Evolutionary conservation across 495 filamentous ascomycete species (phyloP).

Genomic region (Parmelia sp.): DNA sequence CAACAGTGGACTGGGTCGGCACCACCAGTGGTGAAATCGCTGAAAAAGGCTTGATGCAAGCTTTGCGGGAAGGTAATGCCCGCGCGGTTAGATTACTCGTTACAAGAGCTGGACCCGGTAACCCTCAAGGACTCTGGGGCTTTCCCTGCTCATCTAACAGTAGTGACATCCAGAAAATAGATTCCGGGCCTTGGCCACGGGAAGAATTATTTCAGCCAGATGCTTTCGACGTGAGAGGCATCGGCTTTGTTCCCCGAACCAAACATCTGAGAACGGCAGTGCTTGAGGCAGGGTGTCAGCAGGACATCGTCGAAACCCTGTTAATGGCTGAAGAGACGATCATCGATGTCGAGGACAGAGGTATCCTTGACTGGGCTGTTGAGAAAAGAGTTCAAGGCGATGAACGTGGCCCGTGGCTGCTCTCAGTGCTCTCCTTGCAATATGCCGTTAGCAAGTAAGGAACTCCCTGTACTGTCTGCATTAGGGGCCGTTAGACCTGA

Average conservation of each 20-base stretch:
- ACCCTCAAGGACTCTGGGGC: not conserved
- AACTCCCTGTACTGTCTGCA: not conserved
- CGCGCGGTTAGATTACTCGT: slow-evolving; percentile 3
- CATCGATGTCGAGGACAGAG: slow-evolving; percentile 10
- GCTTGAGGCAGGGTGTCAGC: slow-evolving; percentile 16
- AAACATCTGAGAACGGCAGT: slow-evolving; percentile 22
- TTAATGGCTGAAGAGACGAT: not conserved
- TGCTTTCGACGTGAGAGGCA: not conserved
- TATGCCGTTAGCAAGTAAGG: not conserved
- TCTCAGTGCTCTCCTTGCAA: not conserved
- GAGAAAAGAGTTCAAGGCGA: slow-evolving; percentile 4
- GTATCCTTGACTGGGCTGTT: slow-evolving; percentile 13
- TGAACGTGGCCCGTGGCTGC: slow-evolving; percentile 17
- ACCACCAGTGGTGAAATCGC: slow-evolving; percentile 23
- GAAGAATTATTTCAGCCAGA: not conserved
- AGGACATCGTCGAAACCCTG: slow-evolving; percentile 8
- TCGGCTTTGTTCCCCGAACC: slow-evolving; percentile 12
- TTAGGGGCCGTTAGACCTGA: not conserved
- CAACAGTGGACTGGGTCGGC: slow-evolving; percentile 14
- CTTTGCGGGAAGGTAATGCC: slow-evolving; percentile 14
- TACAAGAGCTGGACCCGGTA: not conserved
- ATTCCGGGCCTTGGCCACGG: not conserved
- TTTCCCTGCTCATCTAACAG: not conserved
- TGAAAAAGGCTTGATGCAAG: slow-evolving; percentile 18
- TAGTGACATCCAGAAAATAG: not conserved